Evolutionary conservation across 108 stramenopile species (phyloP).

Genomic region (Nitzschia putrida): DNA sequence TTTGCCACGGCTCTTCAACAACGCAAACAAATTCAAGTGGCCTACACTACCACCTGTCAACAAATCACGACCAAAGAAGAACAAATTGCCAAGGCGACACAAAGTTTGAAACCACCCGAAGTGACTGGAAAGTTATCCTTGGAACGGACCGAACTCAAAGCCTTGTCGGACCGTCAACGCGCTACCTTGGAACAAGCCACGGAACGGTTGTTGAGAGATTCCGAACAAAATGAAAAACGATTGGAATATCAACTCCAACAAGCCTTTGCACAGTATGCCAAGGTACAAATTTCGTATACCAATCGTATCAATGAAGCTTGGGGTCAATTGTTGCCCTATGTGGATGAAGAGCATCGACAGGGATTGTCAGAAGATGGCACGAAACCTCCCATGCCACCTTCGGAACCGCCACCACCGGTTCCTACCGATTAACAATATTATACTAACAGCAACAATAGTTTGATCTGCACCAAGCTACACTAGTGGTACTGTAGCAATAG

Average conservation of each 20-base stretch:
- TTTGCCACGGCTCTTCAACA: slow-evolving; percentile 79
- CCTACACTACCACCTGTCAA: slow-evolving; percentile 63
- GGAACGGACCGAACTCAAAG: slow-evolving; percentile 40
- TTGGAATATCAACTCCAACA: slow-evolving; percentile 62
- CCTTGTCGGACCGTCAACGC: slow-evolving; percentile 43
- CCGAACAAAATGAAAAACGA: slow-evolving; percentile 64
- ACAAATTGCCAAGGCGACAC: slow-evolving; percentile 39
- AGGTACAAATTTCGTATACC: slow-evolving; percentile 81
- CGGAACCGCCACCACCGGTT: slow-evolving; percentile 1
- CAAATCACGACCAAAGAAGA: slow-evolving; percentile 59
- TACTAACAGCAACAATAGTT: no score
- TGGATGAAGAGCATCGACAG: slow-evolving; percentile 13
- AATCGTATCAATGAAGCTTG: slow-evolving; percentile 73
- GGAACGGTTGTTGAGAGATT: slow-evolving; percentile 72
- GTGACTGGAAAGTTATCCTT: slow-evolving; percentile 34
- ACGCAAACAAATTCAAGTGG: slow-evolving; percentile 68
- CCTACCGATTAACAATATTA: background rate
- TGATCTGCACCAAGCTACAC: no score
- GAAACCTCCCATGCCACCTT: slow-evolving; percentile 5
- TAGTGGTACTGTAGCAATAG: no score
- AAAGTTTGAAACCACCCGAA: slow-evolving; percentile 41
- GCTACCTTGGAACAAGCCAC: slow-evolving; percentile 72
- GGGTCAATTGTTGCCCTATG: slow-evolving; percentile 61
- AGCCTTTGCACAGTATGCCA: slow-evolving; percentile 64
- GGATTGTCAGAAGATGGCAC: background rate